Evolutionary conservation across 768 basidiomycete genomes (phyloP), one percentile per base, ranked within the genome.

Genomic region (Russula sp.): DNA sequence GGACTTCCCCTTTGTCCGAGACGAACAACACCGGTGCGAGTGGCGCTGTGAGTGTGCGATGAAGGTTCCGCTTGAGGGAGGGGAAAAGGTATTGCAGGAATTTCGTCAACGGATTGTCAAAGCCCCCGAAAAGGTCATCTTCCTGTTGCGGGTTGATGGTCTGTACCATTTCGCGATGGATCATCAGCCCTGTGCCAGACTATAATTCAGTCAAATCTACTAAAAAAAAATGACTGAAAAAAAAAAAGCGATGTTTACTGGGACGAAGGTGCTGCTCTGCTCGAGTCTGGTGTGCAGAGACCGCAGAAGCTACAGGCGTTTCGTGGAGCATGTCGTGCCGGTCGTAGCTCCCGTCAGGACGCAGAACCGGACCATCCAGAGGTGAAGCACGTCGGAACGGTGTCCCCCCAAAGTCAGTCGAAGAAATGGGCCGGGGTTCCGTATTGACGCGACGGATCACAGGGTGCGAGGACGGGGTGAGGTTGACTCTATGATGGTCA

Each of bases 21-120:
- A 62, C 60, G 16, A 72, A 39, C 35, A 87, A 70, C 3, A 88
- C 84, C 18, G 78, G 50, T 7, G 35, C 80, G n/a, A 76, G 73
- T 2, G 88, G 88, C 16, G 93, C 80, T 0, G 92, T 94, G 35
- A 93, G 60, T 0, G 86, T 90, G 48, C 82, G 81, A 13, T 77
- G 79, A 32, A 95, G 71, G 29, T 73, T 80, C 43, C 74, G 77
- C 41, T 81, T 74, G 32, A 85, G 55, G 1, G 77, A 71, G 0
- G 93, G 93, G 51, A 91, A 87, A 18, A 84, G 65, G 35, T 73
- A 73, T 11, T 74, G 63, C 10, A 90, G 72, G 0, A 86, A 58
- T 16, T 64, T 70, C 5, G 72, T 76, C 59, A 70, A 47, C 9
- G 56, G 54, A n/a, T 42, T 38, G 5, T 57, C 52, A 32, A 61